These are phyloP conservation scores for Ophiostoma ulmi DNA, from an alignment of 2,329 filamentous ascomycete species.

Conservation along the genomic window DNA sequence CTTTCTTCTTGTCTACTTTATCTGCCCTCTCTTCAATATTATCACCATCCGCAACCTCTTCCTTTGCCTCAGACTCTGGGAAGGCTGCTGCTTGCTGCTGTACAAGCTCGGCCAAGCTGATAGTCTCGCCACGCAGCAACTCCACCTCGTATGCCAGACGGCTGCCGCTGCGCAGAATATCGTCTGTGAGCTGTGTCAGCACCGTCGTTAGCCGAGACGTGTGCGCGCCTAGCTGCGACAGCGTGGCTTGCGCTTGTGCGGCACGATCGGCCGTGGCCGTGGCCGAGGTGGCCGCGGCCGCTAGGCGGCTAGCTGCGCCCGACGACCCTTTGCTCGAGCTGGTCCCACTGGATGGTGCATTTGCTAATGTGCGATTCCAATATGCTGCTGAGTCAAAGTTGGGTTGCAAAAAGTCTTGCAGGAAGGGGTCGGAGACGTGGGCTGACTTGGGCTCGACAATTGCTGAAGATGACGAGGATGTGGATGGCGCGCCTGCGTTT, in stretches of 20 bases:
- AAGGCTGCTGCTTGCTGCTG: conserved; percentile 48
- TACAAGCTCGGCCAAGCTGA: conserved; percentile 73
- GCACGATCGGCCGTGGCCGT: conserved; percentile 49
- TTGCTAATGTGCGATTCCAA: conserved; percentile 72
- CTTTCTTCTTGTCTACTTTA: background rate
- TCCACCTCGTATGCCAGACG: conserved; percentile 92
- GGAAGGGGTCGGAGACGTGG: conserved; percentile 65
- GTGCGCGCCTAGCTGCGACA: conserved; percentile 83
- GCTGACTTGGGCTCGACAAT: conserved; percentile 45
- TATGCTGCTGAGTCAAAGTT: conserved; percentile 84
- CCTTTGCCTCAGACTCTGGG: conserved; percentile 49
- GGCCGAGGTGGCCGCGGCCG: conserved; percentile 24
- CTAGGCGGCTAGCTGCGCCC: conserved; percentile 22
- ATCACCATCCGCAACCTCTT: background rate
- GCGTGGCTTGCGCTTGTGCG: conserved; percentile 72
- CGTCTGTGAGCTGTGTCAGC: conserved; percentile 86
- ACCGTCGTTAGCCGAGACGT: conserved; percentile 75
- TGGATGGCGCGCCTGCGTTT: conserved; percentile 23
- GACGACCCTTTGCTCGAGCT: conserved; percentile 2
- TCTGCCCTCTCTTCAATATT: background rate
- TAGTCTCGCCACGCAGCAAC: conserved; percentile 79
- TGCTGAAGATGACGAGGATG: background rate
- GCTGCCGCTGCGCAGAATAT: conserved; percentile 84
- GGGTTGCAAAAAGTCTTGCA: conserved; percentile 69
- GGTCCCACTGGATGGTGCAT: conserved; percentile 37